Base-by-base conservation (phyloP, 805 yeast genomes). In the Debaryomyces prosopidis region DNA sequence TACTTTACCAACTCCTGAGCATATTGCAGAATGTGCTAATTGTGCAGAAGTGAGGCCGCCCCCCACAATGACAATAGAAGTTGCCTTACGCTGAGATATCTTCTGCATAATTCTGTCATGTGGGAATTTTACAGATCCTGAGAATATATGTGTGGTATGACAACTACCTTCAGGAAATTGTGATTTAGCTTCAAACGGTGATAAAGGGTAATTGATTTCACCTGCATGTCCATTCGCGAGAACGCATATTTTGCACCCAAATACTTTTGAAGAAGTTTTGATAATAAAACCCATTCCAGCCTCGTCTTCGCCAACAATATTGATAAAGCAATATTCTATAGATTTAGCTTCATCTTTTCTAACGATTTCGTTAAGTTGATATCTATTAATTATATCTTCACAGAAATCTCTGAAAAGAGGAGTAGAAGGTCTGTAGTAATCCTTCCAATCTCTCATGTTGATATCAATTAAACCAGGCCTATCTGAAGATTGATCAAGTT, bases 1-100 rank as follows among this genome's bases (percentile, higher is more conserved):
- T 1, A 71, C 69, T 17, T 62, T 59, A 10, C 51, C 44, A 10
- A 71, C 55, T 1, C 72, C 72, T 6, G 50, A 40, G 8, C 48
- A 50, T 6, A 68, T 53, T 3, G 71, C 68, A 14, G 66, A 65
- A 49, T 73, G 70, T 1, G 75, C 73, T 9, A 75, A 53, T 44
- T 74, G 79, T 1, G 78, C 79, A 1, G 77, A 69, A 0, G 78
- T 73, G 27, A 73, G 55, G 0, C 78, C 79, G 1, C 79, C 79
- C 1, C 79, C 79, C 6, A 73, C 74, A 17, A 73, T 68, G 9
- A 65, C 68, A 8, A 67, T 43, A 7, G 48, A 45, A n/a, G 49
- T 53, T 5, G 47, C 36, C 26, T 47, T 32, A 12, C 41, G 43
- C 12, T 30, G 9, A 8, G 43, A 46, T 5, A 52, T 42, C 31